These are phyloP conservation scores for Sarocladium kiliense DNA, from an alignment of 2,329 filamentous ascomycete species.

Conservation along the genomic window DNA sequence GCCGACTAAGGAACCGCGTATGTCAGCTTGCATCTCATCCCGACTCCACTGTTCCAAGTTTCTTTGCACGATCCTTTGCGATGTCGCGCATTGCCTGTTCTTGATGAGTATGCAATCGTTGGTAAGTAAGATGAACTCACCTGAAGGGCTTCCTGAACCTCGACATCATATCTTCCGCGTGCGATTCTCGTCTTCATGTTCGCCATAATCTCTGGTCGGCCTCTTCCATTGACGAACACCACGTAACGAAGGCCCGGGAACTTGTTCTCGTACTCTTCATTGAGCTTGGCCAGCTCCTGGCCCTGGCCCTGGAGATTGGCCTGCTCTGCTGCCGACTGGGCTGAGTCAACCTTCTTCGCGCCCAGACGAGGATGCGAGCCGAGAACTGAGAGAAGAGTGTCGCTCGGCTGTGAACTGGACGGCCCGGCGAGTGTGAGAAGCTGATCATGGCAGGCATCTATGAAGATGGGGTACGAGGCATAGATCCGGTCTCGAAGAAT, in stretches of 20 bases:
- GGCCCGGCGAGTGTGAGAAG: conserved; percentile 55
- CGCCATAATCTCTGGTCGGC: conserved; percentile 68
- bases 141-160: conserved; percentile 70
- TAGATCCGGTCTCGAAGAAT: conserved; percentile 55
- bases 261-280: conserved; percentile 70
- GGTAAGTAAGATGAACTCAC: conserved; percentile 38
- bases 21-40: background rate
- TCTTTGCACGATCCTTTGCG: conserved; percentile 70
- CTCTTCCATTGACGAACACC: conserved; percentile 83
- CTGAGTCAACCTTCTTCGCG: conserved; percentile 75
- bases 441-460: conserved; percentile 59
- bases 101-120: background rate
- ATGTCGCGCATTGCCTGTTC: conserved; percentile 85
- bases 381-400: conserved; percentile 65
- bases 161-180: conserved; percentile 57
- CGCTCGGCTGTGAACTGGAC: conserved; percentile 36
- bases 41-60: conserved; percentile 34
- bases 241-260: conserved; percentile 86
- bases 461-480: conserved; percentile 62
- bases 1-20: no score
- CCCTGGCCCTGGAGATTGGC: conserved; percentile 62
- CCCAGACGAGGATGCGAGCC: conserved; percentile 80
- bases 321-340: conserved; percentile 76
- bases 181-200: conserved; percentile 75
- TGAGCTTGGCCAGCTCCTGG: conserved; percentile 61